These are phyloP conservation scores for Schizosaccharomyces lindneri DNA, from an alignment of 805 yeast genomes.

Conservation along the genomic window DNA sequence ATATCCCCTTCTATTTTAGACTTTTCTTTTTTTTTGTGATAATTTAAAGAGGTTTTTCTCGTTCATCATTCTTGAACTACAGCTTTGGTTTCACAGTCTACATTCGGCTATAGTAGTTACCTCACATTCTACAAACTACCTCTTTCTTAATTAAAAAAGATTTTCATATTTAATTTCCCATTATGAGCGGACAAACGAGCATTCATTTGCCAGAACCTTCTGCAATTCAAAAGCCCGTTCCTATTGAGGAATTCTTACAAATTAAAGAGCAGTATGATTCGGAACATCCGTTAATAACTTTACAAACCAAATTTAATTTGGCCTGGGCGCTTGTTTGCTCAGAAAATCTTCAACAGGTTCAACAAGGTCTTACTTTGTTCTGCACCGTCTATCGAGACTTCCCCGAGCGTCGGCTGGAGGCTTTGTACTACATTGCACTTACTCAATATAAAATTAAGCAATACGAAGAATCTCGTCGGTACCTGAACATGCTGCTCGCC, in stretches of 20 bases:
- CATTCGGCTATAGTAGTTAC: no score
- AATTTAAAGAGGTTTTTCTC: no score
- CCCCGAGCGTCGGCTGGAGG: constrained; percentile 67
- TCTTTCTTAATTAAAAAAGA: no score
- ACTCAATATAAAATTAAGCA: constrained; percentile 81
- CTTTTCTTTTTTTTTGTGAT: background rate
- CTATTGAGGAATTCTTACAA: background rate
- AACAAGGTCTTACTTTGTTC: constrained; percentile 55
- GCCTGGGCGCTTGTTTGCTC: constrained; percentile 92
- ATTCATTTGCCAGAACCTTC: background rate
- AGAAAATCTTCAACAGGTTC: constrained; percentile 31
- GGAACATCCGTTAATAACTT: constrained; percentile 33
- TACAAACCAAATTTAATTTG: constrained; percentile 73
- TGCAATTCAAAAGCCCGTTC: background rate
- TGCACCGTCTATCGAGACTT: constrained; percentile 46
- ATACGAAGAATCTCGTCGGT: constrained; percentile 60
- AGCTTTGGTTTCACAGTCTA: no score
- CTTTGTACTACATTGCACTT: constrained; percentile 62
- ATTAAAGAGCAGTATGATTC: constrained; percentile 31
- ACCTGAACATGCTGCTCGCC: constrained; percentile 48
- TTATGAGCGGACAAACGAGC: background rate
- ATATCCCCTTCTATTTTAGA: background rate
- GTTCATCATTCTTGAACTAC: no score
- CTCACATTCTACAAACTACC: no score
- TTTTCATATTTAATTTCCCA: no score